phyloP scores from a whole-genome alignment of 768 basidiomycete species.

The Tricholoma terreum region DNA sequence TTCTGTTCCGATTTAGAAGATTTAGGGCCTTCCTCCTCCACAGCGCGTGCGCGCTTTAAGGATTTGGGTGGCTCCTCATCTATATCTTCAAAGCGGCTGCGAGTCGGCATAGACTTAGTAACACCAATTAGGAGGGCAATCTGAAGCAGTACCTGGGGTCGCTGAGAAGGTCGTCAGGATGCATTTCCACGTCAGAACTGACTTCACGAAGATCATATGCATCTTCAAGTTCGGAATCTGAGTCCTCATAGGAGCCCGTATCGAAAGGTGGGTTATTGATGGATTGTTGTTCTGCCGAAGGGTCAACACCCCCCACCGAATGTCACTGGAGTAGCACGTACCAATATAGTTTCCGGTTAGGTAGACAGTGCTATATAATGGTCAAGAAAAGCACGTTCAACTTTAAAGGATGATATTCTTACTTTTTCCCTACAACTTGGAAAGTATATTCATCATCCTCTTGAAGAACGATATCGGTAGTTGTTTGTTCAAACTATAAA shows the following conservation, averaged over 20 bases:
- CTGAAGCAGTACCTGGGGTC: slow-evolving; percentile 46
- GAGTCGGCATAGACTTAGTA: not conserved
- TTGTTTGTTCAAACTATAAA: slow-evolving; percentile 71
- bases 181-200: slow-evolving; percentile 80
- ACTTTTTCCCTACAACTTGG: slow-evolving; percentile 83
- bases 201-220: slow-evolving; percentile 70
- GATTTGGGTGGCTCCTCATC: slow-evolving; percentile 42
- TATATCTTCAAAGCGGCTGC: slow-evolving; percentile 76
- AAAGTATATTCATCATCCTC: slow-evolving; percentile 64
- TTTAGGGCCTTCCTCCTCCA: slow-evolving; percentile 36
- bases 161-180: slow-evolving; percentile 55
- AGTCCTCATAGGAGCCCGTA: slow-evolving; percentile 41
- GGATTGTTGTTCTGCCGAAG: slow-evolving; percentile 46
- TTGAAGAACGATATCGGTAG: slow-evolving; percentile 68
- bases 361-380: slow-evolving; percentile 55
- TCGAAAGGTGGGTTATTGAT: slow-evolving; percentile 47
- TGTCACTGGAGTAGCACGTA: slow-evolving; percentile 26
- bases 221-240: slow-evolving; percentile 49
- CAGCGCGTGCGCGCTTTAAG: slow-evolving; percentile 71
- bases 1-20: slow-evolving; percentile 65
- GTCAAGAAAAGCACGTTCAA: not conserved
- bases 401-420: slow-evolving; percentile 16
- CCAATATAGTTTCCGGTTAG: slow-evolving; percentile 85
- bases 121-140: not conserved
- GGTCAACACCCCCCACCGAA: not conserved